These are phyloP conservation scores for Teratosphaeria zuluensis DNA, from an alignment of 2,329 filamentous ascomycete species.

Conservation along the genomic window DNA sequence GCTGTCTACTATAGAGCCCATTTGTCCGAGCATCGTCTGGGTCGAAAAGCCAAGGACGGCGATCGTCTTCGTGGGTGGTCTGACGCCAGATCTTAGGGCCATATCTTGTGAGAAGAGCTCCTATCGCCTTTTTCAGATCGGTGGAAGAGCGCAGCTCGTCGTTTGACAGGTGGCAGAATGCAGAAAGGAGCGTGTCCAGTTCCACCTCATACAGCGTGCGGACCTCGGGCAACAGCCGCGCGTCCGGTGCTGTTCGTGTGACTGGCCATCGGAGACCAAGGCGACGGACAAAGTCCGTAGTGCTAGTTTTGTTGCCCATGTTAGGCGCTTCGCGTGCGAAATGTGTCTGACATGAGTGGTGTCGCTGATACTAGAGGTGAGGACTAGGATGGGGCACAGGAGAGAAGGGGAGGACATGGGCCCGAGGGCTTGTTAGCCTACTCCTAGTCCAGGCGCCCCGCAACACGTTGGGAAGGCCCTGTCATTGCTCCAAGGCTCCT, in stretches of 20 bases:
- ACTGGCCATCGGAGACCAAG: not conserved
- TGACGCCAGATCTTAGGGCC: not conserved
- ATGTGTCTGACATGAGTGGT: not conserved
- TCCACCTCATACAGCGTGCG: not conserved
- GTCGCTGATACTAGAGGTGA: too few species aligned
- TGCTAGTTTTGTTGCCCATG: not conserved
- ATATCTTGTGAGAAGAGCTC: not conserved
- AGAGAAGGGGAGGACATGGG: too few species aligned
- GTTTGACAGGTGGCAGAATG: not conserved
- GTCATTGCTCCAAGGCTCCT: too few species aligned
- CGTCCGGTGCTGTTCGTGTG: not conserved
- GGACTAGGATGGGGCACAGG: too few species aligned
- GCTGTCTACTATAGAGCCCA: too few species aligned
- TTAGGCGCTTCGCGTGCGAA: not conserved
- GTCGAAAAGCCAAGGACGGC: not conserved
- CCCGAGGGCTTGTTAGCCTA: too few species aligned
- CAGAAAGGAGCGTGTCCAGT: not conserved
- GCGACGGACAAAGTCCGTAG: too few species aligned
- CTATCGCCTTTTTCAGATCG: not conserved
- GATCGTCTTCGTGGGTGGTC: not conserved
- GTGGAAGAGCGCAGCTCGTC: not conserved
- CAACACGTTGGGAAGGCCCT: too few species aligned
- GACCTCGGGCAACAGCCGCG: not conserved
- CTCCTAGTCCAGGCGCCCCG: too few species aligned
- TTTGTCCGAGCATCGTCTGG: not conserved